phyloP scores from a whole-genome alignment of 116 monocot genomes.

The Trichopus zeylanicus region DNA sequence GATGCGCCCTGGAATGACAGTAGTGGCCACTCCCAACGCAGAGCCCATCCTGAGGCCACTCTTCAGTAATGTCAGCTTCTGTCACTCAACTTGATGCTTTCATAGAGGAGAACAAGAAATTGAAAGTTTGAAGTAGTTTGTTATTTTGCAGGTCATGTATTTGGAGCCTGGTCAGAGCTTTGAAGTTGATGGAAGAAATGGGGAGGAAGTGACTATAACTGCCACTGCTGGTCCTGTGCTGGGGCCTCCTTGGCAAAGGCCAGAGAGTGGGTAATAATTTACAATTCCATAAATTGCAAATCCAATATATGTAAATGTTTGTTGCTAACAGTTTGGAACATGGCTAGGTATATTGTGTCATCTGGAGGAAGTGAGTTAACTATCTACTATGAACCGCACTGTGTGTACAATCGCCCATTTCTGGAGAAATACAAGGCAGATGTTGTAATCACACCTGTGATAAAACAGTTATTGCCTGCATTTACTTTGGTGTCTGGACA shows the following conservation, averaged over 20 bases:
- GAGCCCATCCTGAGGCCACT: constrained; percentile 43
- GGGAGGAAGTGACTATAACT: constrained; percentile 38
- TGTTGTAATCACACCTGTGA: constrained; percentile 85
- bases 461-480: constrained; percentile 76
- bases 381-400: constrained; percentile 94
- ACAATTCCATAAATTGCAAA: too few relatives aligned
- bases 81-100: too few relatives aligned
- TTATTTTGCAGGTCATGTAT: constrained; percentile 54
- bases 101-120: too few relatives aligned
- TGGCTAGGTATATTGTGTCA: constrained; percentile 58
- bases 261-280: constrained; percentile 87
- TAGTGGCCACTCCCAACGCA: constrained; percentile 80
- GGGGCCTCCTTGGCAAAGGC: constrained; percentile 96
- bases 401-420: constrained; percentile 51
- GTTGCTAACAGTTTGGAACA: not conserved
- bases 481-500: constrained; percentile 92
- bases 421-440: constrained; percentile 57
- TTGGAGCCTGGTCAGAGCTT: constrained; percentile 67
- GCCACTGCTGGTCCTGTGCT: constrained; percentile 88
- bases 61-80: constrained; percentile 65
- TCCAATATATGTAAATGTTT: too few relatives aligned
- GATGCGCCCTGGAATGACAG: constrained; percentile 45
- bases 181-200: constrained; percentile 53
- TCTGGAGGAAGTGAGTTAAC: constrained; percentile 22
- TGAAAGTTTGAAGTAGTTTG: too few relatives aligned